Evolutionary conservation across 1,284 basidiomycete species (phyloP).

Genomic region (Tilletia horrida): DNA sequence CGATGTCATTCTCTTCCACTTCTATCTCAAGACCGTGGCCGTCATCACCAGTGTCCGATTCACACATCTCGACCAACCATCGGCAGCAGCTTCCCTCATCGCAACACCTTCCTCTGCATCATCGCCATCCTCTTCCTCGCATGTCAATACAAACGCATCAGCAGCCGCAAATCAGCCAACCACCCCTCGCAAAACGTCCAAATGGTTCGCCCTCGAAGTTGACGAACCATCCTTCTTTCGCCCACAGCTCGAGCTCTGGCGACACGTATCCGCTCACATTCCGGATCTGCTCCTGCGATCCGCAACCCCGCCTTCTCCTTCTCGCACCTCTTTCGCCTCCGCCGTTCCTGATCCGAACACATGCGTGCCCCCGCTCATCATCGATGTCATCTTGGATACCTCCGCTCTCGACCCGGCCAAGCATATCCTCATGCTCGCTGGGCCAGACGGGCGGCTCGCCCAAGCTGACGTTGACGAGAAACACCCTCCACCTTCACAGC

Average conservation of each 20-base stretch:
- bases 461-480: constrained; percentile 12
- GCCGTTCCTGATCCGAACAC: background rate
- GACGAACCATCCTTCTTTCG: constrained; percentile 52
- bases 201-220: constrained; percentile 55
- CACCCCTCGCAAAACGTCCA: constrained; percentile 16
- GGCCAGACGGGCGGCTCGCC: constrained; percentile 22
- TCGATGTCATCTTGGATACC: constrained; percentile 54
- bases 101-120: background rate
- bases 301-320: background rate
- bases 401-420: constrained; percentile 36
- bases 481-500: background rate
- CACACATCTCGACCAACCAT: constrained; percentile 30
- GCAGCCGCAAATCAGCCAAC: constrained; percentile 24
- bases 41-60: constrained; percentile 51
- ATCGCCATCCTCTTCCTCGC: background rate
- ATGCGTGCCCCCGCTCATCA: constrained; percentile 48
- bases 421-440: constrained; percentile 46
- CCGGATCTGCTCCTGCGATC: constrained; percentile 19
- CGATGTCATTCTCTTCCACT: constrained; percentile 48
- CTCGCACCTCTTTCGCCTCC: background rate
- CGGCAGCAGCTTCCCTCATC: constrained; percentile 17
- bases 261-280: constrained; percentile 41
- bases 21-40: constrained; percentile 54
- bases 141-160: constrained; percentile 8
- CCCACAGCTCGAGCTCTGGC: constrained; percentile 53